Conservation (phyloP, 1,284 basidiomycete species). For the Malassezia equina region DNA sequence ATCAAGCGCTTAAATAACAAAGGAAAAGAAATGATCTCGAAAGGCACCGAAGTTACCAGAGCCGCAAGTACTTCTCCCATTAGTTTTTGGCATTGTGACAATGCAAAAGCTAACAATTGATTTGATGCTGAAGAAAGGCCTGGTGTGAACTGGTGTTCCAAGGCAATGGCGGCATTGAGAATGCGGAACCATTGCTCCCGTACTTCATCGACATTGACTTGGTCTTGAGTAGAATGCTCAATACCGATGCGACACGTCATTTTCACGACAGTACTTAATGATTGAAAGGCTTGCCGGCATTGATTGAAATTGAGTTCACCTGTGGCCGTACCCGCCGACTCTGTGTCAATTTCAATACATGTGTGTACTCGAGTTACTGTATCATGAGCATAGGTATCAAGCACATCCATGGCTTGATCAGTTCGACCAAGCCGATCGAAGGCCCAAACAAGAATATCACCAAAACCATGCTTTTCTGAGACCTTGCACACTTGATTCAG, state of each 20-base stretch:
- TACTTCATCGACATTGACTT: constrained; percentile 49
- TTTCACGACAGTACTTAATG: constrained; percentile 15
- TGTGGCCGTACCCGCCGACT: background rate
- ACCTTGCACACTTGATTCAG: constrained; percentile 56
- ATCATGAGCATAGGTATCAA: constrained; percentile 37
- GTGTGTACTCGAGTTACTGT: background rate
- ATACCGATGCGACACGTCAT: constrained; percentile 23
- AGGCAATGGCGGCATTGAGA: constrained; percentile 66
- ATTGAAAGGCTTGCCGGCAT: background rate
- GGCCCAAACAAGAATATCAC: constrained; percentile 74
- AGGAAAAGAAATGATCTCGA: constrained; percentile 77
- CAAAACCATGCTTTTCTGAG: constrained; percentile 61
- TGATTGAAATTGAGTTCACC: background rate
- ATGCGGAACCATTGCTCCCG: constrained; percentile 85
- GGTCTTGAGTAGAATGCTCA: constrained; percentile 20
- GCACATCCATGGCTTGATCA: constrained; percentile 50
- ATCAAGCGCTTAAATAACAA: constrained; percentile 80
- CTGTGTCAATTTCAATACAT: background rate
- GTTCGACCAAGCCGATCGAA: constrained; percentile 60
- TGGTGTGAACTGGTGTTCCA: constrained; percentile 55
- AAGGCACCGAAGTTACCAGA: constrained; percentile 66
- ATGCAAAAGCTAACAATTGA: background rate
- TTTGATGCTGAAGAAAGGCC: background rate
- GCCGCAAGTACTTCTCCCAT: constrained; percentile 68
- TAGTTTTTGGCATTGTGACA: background rate